These are phyloP conservation scores for Eucalyptus albens DNA, from an alignment of 345 rosid species.

Conservation along the genomic window DNA sequence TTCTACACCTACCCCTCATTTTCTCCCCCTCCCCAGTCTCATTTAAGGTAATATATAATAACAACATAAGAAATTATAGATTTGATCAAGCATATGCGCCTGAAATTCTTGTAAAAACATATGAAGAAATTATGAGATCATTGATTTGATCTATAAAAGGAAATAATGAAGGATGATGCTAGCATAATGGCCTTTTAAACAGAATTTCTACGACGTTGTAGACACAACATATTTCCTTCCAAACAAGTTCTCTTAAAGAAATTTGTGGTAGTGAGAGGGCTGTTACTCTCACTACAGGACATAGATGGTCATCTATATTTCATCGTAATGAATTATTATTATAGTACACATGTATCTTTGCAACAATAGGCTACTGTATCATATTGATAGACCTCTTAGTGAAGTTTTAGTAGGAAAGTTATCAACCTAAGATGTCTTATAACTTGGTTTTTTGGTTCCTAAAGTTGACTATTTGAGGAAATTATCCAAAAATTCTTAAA, in stretches of 20 bases:
- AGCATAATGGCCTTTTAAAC: too few relatives aligned
- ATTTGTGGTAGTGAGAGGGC: too few relatives aligned
- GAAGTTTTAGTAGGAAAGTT: not conserved
- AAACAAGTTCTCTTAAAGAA: too few relatives aligned
- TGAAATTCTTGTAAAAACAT: not conserved
- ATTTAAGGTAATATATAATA: not conserved
- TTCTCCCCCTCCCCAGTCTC: not conserved
- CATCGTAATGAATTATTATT: rapidly evolving
- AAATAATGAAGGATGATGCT: too few relatives aligned
- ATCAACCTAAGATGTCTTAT: not conserved
- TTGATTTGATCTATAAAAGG: not conserved
- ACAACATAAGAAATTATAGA: not conserved
- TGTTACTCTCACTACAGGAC: too few relatives aligned
- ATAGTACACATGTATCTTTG: not conserved
- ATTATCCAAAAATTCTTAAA: too few relatives aligned
- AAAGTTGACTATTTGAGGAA: not conserved
- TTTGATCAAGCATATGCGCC: not conserved
- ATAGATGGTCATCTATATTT: too few relatives aligned
- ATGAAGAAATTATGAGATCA: not conserved
- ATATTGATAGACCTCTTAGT: not conserved
- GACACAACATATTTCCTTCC: too few relatives aligned
- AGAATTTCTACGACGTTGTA: too few relatives aligned
- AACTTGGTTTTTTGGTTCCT: not conserved
- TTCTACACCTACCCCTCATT: not conserved
- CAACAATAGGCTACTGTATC: not conserved